phyloP scores from a whole-genome alignment of 495 filamentous ascomycete genomes.

The Tuber borchii region DNA sequence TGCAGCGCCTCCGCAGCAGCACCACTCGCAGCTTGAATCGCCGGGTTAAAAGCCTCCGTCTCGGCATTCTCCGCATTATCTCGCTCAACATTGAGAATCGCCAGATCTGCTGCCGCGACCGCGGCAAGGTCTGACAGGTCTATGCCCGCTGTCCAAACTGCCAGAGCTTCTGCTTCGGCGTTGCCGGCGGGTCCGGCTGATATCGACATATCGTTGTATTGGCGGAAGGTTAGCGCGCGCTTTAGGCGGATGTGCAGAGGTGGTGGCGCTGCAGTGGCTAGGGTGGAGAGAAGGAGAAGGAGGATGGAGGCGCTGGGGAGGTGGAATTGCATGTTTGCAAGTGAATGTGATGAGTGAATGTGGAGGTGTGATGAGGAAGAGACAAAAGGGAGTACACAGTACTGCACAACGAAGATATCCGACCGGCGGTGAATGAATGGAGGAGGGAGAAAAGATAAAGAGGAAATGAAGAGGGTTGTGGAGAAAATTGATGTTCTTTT shows the following conservation, averaged over 20 bases:
- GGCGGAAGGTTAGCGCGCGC: conserved; percentile 26
- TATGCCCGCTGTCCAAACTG: conserved; percentile 28
- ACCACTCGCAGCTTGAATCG: conserved; percentile 37
- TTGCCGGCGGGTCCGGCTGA: conserved; percentile 35
- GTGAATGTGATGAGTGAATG: no score
- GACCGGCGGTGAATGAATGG: no score
- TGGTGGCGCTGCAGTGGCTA: no score
- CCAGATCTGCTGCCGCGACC: conserved; percentile 32
- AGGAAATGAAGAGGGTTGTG: no score
- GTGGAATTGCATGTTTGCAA: no score
- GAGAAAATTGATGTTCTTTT: no score
- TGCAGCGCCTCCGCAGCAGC: conserved; percentile 35
- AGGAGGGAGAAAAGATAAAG: no score
- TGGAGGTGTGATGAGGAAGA: no score
- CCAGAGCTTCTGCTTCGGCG: conserved; percentile 35
- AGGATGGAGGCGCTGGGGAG: no score
- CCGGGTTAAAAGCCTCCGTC: conserved; percentile 38
- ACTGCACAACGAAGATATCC: no score
- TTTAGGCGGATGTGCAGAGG: background rate
- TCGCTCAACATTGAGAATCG: conserved; percentile 35
- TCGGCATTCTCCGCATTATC: conserved; percentile 41
- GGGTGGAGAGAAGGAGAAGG: no score
- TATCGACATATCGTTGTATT: conserved; percentile 40
- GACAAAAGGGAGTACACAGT: no score
- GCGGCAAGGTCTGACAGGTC: conserved; percentile 32